Percentiles rank a stretch among this genome's conserved stretches.
phyloP scores from a whole-genome alignment of 352 stramenopile species.

The Phytophthora constricta region DNA sequence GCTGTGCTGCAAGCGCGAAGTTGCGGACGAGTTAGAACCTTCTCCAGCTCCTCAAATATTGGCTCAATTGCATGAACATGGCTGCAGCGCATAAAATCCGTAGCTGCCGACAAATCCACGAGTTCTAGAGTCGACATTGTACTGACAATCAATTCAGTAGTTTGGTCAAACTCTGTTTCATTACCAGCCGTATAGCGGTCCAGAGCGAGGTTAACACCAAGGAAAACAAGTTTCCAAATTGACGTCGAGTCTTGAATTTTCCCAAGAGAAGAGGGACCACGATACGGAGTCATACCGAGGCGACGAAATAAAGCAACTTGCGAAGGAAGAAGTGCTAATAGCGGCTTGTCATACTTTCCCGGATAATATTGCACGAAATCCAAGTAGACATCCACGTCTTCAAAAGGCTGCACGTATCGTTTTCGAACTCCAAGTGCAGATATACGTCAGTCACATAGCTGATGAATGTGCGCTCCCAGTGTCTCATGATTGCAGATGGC shows the following conservation, averaged over 20 bases:
- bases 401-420: conserved; percentile 32
- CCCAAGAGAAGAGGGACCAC: not conserved
- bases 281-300: conserved; percentile 27
- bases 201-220: conserved; percentile 28
- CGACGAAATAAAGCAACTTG: conserved; percentile 59
- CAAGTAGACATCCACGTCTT: conserved; percentile 56
- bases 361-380: conserved; percentile 47
- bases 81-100: conserved; percentile 21
- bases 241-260: conserved; percentile 13
- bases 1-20: conserved; percentile 24
- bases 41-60: conserved; percentile 28
- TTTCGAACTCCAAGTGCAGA: conserved; percentile 62
- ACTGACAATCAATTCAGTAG: conserved; percentile 44
- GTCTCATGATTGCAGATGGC: conserved; percentile 21
- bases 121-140: conserved; percentile 48
- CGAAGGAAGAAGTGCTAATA: conserved; percentile 51
- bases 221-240: conserved; percentile 46
- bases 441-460: conserved; percentile 60
- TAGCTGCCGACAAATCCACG: conserved; percentile 39
- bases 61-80: conserved; percentile 19
- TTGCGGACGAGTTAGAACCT: conserved; percentile 23
- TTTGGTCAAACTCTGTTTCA: conserved; percentile 22
- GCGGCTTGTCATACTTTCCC: conserved; percentile 22
- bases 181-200: conserved; percentile 10
- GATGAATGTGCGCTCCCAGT: conserved; percentile 54